These are phyloP conservation scores for Populus tomentosa DNA, from an alignment of 441 rosid species.

Conservation along the genomic window DNA sequence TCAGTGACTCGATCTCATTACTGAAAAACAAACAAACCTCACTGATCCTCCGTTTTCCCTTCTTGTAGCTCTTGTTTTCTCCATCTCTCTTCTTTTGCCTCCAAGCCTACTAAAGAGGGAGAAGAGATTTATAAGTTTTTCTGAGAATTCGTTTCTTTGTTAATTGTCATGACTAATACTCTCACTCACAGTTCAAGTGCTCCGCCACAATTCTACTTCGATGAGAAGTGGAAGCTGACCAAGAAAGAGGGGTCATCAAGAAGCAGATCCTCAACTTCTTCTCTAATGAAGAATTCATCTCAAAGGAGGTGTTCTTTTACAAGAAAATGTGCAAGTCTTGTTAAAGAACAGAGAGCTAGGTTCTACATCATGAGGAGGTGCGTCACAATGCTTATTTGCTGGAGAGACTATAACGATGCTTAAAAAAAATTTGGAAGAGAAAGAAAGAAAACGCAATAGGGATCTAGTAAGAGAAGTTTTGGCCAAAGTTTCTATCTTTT, in stretches of 20 bases:
- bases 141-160: background rate
- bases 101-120: background rate
- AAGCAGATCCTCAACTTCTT: slow-evolving; percentile 31
- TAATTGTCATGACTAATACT: slow-evolving; percentile 11
- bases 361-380: slow-evolving; percentile 92
- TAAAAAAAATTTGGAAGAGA: slow-evolving; percentile 13
- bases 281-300: slow-evolving; percentile 37
- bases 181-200: slow-evolving; percentile 36
- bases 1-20: slow-evolving; percentile 9
- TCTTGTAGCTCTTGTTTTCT: background rate
- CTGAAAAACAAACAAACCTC: background rate
- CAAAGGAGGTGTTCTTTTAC: slow-evolving; percentile 59
- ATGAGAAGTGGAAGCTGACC: slow-evolving; percentile 74
- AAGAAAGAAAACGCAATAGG: background rate
- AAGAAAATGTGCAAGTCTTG: slow-evolving; percentile 69
- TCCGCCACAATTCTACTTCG: slow-evolving; percentile 44
- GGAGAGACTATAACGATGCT: slow-evolving; percentile 78
- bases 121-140: background rate
- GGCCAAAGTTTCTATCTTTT: background rate
- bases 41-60: slow-evolving; percentile 3
- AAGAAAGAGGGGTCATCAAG: slow-evolving; percentile 56
- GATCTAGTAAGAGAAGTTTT: background rate
- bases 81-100: background rate
- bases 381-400: slow-evolving; percentile 80
- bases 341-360: slow-evolving; percentile 78